Evolutionary conservation across 1,284 basidiomycete species (phyloP).

Genomic region (Ustilago trichophora): DNA sequence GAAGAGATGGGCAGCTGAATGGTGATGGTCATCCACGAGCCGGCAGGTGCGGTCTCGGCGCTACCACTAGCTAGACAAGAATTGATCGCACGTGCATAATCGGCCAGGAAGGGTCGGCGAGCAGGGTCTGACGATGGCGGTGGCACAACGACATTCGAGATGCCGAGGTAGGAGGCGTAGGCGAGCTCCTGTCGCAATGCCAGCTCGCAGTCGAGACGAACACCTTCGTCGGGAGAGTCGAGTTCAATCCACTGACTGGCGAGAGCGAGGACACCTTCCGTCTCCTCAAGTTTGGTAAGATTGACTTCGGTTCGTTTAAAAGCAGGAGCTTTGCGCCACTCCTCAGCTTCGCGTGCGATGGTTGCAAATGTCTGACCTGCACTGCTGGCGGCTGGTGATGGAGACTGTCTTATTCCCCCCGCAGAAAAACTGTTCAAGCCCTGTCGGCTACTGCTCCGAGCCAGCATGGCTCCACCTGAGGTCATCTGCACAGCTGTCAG

Average conservation of each 20-base stretch:
- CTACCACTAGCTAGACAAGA: slow-evolving; percentile 47
- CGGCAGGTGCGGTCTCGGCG: slow-evolving; percentile 51
- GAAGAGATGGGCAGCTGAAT: slow-evolving; percentile 63
- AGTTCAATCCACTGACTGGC: slow-evolving; percentile 94
- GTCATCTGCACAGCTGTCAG: slow-evolving; percentile 17
- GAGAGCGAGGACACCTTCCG: slow-evolving; percentile 78
- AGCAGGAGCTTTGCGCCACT: slow-evolving; percentile 83
- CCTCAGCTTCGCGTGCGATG: slow-evolving; percentile 75
- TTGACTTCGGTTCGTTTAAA: slow-evolving; percentile 88
- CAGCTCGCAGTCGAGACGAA: slow-evolving; percentile 93
- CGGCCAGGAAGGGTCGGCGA: slow-evolving; percentile 78
- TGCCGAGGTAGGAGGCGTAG: slow-evolving; percentile 90
- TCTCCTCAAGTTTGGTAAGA: slow-evolving; percentile 85
- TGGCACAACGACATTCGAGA: slow-evolving; percentile 86
- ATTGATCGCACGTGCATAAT: slow-evolving; percentile 86
- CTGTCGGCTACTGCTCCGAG: slow-evolving; percentile 54
- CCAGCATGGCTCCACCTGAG: slow-evolving; percentile 23
- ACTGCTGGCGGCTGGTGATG: slow-evolving; percentile 16
- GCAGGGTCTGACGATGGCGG: slow-evolving; percentile 76
- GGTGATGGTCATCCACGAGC: slow-evolving; percentile 53
- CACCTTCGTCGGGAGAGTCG: slow-evolving; percentile 90
- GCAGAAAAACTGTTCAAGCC: slow-evolving; percentile 26
- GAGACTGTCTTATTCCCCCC: slow-evolving; percentile 12
- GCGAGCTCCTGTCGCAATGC: slow-evolving; percentile 91
- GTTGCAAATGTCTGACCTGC: slow-evolving; percentile 12